Conservation (phyloP, 1,284 basidiomycete species). For the Pseudozyma pruni region DNA sequence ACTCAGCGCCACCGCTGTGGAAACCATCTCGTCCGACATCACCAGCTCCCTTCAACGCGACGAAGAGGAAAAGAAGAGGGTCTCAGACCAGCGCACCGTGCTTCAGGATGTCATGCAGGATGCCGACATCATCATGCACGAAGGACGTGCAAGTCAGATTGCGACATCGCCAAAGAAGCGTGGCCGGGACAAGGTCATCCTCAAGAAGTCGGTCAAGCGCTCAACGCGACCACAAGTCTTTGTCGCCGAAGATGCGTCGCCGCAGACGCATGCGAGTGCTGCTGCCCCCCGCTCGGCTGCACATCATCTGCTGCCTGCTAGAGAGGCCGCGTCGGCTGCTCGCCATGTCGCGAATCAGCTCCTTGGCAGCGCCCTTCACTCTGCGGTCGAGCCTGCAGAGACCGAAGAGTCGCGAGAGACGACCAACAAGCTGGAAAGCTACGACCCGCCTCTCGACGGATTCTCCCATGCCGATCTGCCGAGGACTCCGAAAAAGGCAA, state of each 20-base stretch:
- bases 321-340: slow-evolving; percentile 15
- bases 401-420: not conserved
- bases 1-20: slow-evolving; percentile 6
- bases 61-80: slow-evolving; percentile 8
- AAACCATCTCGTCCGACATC: slow-evolving; percentile 14
- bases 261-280: not conserved
- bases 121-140: slow-evolving; percentile 33
- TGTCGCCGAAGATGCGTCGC: slow-evolving; percentile 1
- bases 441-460: not conserved
- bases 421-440: not conserved
- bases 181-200: slow-evolving; percentile 20
- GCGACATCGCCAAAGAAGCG: slow-evolving; percentile 29
- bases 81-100: slow-evolving; percentile 17
- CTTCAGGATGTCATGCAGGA: slow-evolving; percentile 31
- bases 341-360: slow-evolving; percentile 20
- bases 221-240: slow-evolving; percentile 4
- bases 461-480: not conserved
- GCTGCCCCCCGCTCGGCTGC: not conserved
- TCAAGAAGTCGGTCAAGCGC: slow-evolving; percentile 32
- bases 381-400: not conserved
- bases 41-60: slow-evolving; percentile 6
- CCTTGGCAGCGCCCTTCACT: slow-evolving; percentile 3
- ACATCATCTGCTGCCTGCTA: slow-evolving; percentile 16
- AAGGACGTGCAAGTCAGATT: slow-evolving; percentile 36
- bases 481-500: slow-evolving; percentile 12